Base-by-base conservation (phyloP, 2,329 filamentous ascomycete genomes). In the Cladosporium sp. region DNA sequence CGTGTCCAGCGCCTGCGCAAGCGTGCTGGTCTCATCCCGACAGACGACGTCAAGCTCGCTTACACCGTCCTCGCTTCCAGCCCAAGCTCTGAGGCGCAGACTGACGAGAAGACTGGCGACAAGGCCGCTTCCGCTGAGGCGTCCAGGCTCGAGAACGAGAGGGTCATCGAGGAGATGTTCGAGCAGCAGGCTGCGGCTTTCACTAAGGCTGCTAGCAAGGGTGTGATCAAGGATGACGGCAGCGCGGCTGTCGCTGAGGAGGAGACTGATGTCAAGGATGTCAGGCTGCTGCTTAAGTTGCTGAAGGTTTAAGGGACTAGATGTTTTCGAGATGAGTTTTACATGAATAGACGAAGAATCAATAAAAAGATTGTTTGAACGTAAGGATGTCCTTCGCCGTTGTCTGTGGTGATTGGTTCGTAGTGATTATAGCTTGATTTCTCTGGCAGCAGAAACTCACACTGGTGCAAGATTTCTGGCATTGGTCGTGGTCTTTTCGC, bases 31-130 rank as follows among this genome's bases (percentile, higher is more conserved):
- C 77, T 98, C 49, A 83, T 91, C 58, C 84, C 90, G 1, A 97
- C 92, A 0, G 93, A 98, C 66, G 93, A 97, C 66, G 85, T 98
- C 57, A 88, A 86, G 73, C 95, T 98, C 87, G 87, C 95, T 70
- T 97, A 95, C 73, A 79, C 78, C 54, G 83, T 97, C 4, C 73
- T 95, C 45, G 79, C 82, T 7, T 43, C 56, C 9, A 51, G 48
- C 16, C 50, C 54, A 5, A 42, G 35, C 13, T 55, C 56, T 31
- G 60, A 63, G 40, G 56, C 49, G 19, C 53, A 59, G 37, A 54
- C 49, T 0, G 18, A 18, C 3, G 49, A 51, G 34, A 59, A 60
- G 34, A 45, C 56, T 2, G 54, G 22, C 9, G 56, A 55, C 9
- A 52, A 58, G 46, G 59, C 55, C 31, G 64, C 63, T 22, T 57